A percentile compares a stretch with the other conserved stretches of the same genome.
Evolutionary conservation across 192 early-diverging fungal genomes (phyloP).

Genomic region (Gonapodya prolifera): DNA sequence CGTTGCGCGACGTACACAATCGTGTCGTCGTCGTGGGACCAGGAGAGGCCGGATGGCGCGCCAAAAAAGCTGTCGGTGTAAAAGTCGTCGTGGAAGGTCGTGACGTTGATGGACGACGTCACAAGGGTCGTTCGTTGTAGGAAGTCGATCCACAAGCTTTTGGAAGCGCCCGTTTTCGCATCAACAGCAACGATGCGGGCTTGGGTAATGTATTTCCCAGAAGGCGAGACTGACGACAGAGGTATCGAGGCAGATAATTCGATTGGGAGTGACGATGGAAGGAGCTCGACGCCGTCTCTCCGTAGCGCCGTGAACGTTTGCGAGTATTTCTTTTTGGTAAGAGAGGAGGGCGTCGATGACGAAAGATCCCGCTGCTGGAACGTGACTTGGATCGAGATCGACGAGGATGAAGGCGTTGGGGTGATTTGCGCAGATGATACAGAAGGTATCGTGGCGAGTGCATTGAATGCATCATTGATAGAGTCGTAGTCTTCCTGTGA

Average conservation of each 20-base stretch:
- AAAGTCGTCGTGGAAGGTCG: background rate
- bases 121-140: background rate
- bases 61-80: constrained; percentile 5
- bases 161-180: background rate
- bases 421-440: background rate
- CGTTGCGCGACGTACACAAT: background rate
- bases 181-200: background rate
- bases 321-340: background rate
- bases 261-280: background rate
- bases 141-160: background rate
- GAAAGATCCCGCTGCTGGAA: background rate
- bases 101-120: background rate
- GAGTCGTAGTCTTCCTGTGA: background rate
- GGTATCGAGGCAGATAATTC: background rate
- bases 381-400: background rate
- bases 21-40: background rate
- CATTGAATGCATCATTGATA: background rate
- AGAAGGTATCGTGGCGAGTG: background rate
- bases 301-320: background rate
- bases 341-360: no score
- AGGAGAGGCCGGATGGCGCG: background rate
- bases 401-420: background rate
- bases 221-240: background rate
- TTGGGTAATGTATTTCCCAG: background rate
- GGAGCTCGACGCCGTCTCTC: background rate